A percentile compares a stretch with the other conserved stretches of the same genome.
Conservation (phyloP, 2,329 filamentous ascomycete species). For the Fusarium mangiferae region DNA sequence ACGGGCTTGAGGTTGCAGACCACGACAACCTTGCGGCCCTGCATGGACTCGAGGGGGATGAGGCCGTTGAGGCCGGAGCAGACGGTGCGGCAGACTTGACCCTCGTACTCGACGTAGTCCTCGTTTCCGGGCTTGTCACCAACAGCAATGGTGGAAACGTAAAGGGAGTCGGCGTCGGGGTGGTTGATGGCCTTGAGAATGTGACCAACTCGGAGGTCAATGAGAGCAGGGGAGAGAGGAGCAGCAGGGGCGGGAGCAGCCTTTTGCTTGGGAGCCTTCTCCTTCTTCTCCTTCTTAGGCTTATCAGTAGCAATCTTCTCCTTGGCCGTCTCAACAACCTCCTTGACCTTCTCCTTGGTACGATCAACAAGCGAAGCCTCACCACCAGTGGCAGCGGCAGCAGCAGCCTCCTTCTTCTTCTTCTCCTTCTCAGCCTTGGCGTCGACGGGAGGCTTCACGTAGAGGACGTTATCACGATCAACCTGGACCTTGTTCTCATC, state of each 20-base stretch:
- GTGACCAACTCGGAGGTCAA: constrained; percentile 96
- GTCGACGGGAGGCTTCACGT: constrained; percentile 89
- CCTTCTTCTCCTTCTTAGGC: constrained; percentile 88
- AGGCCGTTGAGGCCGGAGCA: constrained; percentile 97
- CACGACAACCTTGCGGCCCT: constrained; percentile 91
- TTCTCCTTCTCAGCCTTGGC: constrained; percentile 98
- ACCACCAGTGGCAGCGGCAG: constrained; percentile 63
- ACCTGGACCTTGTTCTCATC: constrained; percentile 81
- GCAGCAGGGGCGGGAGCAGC: constrained; percentile 76
- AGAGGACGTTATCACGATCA: constrained; percentile 82
- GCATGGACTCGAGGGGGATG: constrained; percentile 94
- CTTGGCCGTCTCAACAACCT: constrained; percentile 63
- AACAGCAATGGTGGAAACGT: constrained; percentile 93
- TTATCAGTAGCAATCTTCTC: constrained; percentile 53
- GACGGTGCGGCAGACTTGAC: constrained; percentile 91
- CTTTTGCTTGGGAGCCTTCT: constrained; percentile 82
- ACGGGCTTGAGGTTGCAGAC: constrained; percentile 99
- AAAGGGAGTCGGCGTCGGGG: constrained; percentile 95
- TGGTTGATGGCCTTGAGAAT: constrained; percentile 96
- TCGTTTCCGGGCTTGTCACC: constrained; percentile 84
- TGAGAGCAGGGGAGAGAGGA: constrained; percentile 83
- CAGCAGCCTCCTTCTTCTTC: constrained; percentile 86
- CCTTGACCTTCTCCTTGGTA: constrained; percentile 69
- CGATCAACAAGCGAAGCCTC: constrained; percentile 65
- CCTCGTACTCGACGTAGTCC: constrained; percentile 91